These are phyloP conservation scores for Penicillium parvum DNA, from an alignment of 495 filamentous ascomycete genomes.

Conservation along the genomic window DNA sequence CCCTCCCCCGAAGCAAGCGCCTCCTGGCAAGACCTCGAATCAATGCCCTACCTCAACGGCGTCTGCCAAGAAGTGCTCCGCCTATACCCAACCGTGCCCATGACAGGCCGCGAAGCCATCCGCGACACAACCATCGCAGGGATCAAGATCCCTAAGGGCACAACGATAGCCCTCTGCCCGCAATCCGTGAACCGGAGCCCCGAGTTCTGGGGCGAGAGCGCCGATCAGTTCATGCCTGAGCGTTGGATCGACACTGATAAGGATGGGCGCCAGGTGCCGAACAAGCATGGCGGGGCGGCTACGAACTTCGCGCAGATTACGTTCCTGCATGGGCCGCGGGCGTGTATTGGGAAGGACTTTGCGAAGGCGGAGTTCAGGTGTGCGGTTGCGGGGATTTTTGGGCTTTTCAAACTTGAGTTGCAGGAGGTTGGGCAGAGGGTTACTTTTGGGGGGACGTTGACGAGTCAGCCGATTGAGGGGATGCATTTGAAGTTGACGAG, in stretches of 20 bases:
- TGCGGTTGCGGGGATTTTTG: slow-evolving; percentile 28
- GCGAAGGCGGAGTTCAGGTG: slow-evolving; percentile 33
- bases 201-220: slow-evolving; percentile 36
- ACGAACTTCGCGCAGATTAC: slow-evolving; percentile 42
- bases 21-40: slow-evolving; percentile 34
- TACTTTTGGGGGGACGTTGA: slow-evolving; percentile 55
- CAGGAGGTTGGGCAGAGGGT: slow-evolving; percentile 53
- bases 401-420: slow-evolving; percentile 43
- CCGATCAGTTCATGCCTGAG: slow-evolving; percentile 36
- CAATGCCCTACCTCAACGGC: slow-evolving; percentile 44
- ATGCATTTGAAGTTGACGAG: slow-evolving; percentile 55
- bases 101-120: slow-evolving; percentile 39
- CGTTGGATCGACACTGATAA: slow-evolving; percentile 42
- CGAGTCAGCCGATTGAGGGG: slow-evolving; percentile 57
- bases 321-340: slow-evolving; percentile 41
- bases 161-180: slow-evolving; percentile 34
- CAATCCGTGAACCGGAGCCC: slow-evolving; percentile 32
- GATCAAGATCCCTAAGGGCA: slow-evolving; percentile 37
- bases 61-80: slow-evolving; percentile 43
- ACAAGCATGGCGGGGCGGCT: slow-evolving; percentile 29
- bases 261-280: slow-evolving; percentile 12
- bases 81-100: slow-evolving; percentile 42
- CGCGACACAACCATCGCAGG: slow-evolving; percentile 39
- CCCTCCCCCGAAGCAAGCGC: slow-evolving; percentile 21
- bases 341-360: slow-evolving; percentile 44